Evolutionary conservation across 2,329 filamentous ascomycete species (phyloP), one percentile per base, ranked within the genome.

Genomic region (Phyllosticta citriasiana): DNA sequence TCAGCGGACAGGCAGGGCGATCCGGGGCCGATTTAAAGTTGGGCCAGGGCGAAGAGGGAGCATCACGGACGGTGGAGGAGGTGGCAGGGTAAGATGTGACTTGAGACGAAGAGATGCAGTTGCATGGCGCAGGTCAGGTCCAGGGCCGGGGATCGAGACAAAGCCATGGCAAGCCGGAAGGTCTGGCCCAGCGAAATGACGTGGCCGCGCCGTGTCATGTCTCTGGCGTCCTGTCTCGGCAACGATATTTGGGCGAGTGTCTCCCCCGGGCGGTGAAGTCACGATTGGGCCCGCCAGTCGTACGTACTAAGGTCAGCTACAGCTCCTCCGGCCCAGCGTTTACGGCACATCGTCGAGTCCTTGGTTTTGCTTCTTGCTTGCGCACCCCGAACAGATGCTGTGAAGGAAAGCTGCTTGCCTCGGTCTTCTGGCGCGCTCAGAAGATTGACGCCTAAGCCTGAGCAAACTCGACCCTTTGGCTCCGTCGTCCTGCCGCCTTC

Each of bases 371-470:
- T 47, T 47, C 40, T 47, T n/a, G 40, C 14, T 47, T 47, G 56
- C 47, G 19, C 40, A 24, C 56, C 40, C 47, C 57, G 57, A 53
- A 59, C 57, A 60, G 27, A 61, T 61, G 59, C 59, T 57, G 59
- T 55, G 54, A 61, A n/a, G n/a, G n/a, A n/a, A 53, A 57, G 55
- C 50, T 47, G 19, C 55, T 47, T 40, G 30, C 53, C 24, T 26
- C 19, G 12, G 12, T 53, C 22, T 53, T 26, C 51, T 27, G 53
- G 40, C 59, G 59, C 59, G 54, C 54, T 56, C 30, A 53, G 54
- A 53, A 54, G 53, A 35, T 27, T 33, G 53, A 33, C 58, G 30
- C 19, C 53, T n/a, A 53, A 40, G 10, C 51, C 19, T 12, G 52
- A 53, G 27, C 27, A 30, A 30, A 30, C 19, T 22, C 19, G 19